These are phyloP conservation scores for Backusella tarrabulga DNA, from an alignment of 192 early-diverging fungal species.

Conservation along the genomic window DNA sequence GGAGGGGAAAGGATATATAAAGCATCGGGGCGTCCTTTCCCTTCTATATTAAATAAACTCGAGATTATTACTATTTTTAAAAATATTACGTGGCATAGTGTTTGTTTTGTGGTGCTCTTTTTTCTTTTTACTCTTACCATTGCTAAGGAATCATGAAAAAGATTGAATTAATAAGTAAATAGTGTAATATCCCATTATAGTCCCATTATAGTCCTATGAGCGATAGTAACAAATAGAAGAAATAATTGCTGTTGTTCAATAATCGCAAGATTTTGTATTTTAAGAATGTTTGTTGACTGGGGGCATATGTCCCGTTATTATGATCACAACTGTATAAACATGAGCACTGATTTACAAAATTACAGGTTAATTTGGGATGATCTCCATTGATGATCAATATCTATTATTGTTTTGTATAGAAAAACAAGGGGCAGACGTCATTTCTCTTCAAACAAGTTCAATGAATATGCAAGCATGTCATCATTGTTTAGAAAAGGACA, in stretches of 20 bases:
- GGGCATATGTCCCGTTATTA: too few species aligned
- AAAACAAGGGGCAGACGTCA: not conserved
- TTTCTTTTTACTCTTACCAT: not conserved
- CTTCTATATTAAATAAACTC: not conserved
- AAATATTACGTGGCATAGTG: not conserved
- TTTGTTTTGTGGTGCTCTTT: not conserved
- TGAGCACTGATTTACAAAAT: not conserved
- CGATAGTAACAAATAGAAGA: not conserved
- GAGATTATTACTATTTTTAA: not conserved
- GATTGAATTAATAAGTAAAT: not conserved
- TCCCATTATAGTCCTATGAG: not conserved
- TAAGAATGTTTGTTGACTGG: too few species aligned
- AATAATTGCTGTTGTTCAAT: not conserved
- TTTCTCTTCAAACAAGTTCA: not conserved
- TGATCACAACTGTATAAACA: too few species aligned
- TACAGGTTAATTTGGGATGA: too few species aligned
- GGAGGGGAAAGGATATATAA: conserved; percentile 2
- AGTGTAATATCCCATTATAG: too few species aligned
- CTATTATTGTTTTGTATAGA: too few species aligned
- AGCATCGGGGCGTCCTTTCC: not conserved
- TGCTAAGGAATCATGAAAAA: not conserved
- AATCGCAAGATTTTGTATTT: not conserved
- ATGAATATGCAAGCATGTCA: too few species aligned
- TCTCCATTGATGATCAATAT: too few species aligned
- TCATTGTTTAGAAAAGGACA: too few species aligned